phyloP scores from a whole-genome alignment of 768 basidiomycete species.

The Imleria badia region DNA sequence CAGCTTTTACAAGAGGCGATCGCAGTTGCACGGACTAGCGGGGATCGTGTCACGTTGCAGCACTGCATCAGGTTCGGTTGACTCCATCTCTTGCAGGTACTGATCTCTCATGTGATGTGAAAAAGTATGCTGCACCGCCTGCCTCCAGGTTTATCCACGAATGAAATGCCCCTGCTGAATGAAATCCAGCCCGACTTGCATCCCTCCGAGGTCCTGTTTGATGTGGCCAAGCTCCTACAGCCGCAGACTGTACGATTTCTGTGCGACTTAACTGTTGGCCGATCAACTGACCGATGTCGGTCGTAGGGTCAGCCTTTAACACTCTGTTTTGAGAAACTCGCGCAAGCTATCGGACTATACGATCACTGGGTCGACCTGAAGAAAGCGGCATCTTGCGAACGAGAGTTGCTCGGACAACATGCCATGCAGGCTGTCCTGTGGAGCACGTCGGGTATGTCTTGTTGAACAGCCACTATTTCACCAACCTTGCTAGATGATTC shows the following conservation, averaged over 20 bases:
- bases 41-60: conserved; percentile 71
- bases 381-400: conserved; percentile 45
- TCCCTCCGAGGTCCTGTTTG: conserved; percentile 73
- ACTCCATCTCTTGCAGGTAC: neutral
- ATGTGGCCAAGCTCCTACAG: conserved; percentile 73
- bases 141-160: conserved; percentile 40
- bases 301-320: conserved; percentile 67
- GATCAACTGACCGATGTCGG: conserved; percentile 12
- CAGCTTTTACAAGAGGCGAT: conserved; percentile 79
- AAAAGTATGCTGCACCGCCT: conserved; percentile 70
- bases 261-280: neutral
- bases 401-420: conserved; percentile 71
- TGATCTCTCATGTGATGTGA: conserved; percentile 13
- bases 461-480: neutral
- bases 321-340: conserved; percentile 65
- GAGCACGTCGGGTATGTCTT: conserved; percentile 58
- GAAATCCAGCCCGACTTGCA: conserved; percentile 76
- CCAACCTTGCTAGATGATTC: conserved; percentile 9
- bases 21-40: conserved; percentile 67
- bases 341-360: conserved; percentile 64
- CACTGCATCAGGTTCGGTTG: conserved; percentile 65
- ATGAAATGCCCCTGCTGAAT: conserved; percentile 55
- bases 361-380: conserved; percentile 70
- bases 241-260: conserved; percentile 52
- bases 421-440: conserved; percentile 74